Evolutionary conservation across 106 monocot species (phyloP), one percentile per base, ranked within the genome.

Genomic region (Phalaenopsis aphrodite): DNA sequence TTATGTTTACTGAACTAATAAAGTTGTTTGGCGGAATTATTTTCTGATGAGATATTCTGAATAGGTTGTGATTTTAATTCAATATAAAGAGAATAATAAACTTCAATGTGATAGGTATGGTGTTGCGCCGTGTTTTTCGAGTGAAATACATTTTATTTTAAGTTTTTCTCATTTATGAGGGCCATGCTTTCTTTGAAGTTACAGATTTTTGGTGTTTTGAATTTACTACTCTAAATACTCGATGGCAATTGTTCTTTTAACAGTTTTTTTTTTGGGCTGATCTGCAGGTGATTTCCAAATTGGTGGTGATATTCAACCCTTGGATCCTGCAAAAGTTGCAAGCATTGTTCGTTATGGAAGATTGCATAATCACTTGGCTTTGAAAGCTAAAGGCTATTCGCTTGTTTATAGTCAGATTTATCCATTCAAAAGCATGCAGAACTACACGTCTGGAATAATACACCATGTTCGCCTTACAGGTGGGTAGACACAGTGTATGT

Each of bases 381-480:
- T 49, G 57, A 72, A 79, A 69, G 89, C 92, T 67, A 67, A 83
- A 49, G 93, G 96, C 2, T 67, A 85, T 79, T 89, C 93, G 17
- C 90, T 96, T 42, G 80, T 94, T 24, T 96, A 96, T 74, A 90
- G 75, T 78, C 96, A 96, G 79, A 81, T 90, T 12, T 96, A 91
- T 84, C 96, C 93, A 11, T 96, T 90, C 79, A 81, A 87, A 74
- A 93, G 91, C 75, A 87, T 93, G 21, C 84, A 78, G 76, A 96
- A 96, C 55, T 96, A 93, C 78, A 88, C 93, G 16, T 96, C 96
- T 61, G 96, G 93, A 47, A 96, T 96, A 56, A 93, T 96, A 36
- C 96, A 96, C 79, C 96, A 93, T 87, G 96, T 91, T 81, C 89
- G 85, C 24, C 87, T 96, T 67, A 84, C 82, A 84, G 96, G 96